phyloP scores from a whole-genome alignment of 768 basidiomycete species.

The Inosperma sp. region DNA sequence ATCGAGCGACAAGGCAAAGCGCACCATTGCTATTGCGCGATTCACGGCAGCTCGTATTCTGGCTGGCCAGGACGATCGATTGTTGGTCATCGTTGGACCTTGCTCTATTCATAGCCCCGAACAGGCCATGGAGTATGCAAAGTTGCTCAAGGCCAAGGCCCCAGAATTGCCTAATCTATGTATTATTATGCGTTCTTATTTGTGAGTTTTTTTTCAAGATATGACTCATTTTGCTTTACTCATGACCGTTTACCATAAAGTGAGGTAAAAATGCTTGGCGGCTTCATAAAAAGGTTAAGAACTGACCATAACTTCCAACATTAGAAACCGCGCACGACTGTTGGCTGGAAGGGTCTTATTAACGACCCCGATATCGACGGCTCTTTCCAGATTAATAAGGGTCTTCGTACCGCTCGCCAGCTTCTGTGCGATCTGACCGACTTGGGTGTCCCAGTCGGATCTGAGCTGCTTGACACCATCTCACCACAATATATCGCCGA shows the following conservation, averaged over 20 bases:
- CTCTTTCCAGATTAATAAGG: slow-evolving; percentile 96
- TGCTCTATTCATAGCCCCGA: slow-evolving; percentile 91
- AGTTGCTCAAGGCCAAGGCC: slow-evolving; percentile 63
- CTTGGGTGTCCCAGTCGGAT: slow-evolving; percentile 88
- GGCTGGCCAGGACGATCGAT: slow-evolving; percentile 77
- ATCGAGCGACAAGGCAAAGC: slow-evolving; percentile 57
- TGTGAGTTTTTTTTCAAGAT: slow-evolving; percentile 50
- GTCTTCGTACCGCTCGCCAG: slow-evolving; percentile 80
- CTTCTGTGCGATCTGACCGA: slow-evolving; percentile 89
- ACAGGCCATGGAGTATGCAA: slow-evolving; percentile 81
- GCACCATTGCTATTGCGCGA: slow-evolving; percentile 76
- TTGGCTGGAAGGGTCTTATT: slow-evolving; percentile 95
- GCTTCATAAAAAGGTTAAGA: too few relatives aligned
- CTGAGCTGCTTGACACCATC: slow-evolving; percentile 81
- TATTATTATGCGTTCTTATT: slow-evolving; percentile 96
- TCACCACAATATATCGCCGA: slow-evolving; percentile 82
- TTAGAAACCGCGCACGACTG: slow-evolving; percentile 94
- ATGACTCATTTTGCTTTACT: slow-evolving; percentile 7
- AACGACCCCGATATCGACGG: slow-evolving; percentile 96
- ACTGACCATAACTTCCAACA: slow-evolving; percentile 10
- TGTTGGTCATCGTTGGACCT: slow-evolving; percentile 91
- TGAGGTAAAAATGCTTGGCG: slow-evolving; percentile 33
- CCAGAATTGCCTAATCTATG: slow-evolving; percentile 69
- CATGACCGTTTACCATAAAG: slow-evolving; percentile 20
- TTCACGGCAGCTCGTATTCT: slow-evolving; percentile 74